Percentiles rank a stretch among this genome's conserved stretches.
phyloP scores from a whole-genome alignment of 495 filamentous ascomycete species.

The Xylaria castorea region DNA sequence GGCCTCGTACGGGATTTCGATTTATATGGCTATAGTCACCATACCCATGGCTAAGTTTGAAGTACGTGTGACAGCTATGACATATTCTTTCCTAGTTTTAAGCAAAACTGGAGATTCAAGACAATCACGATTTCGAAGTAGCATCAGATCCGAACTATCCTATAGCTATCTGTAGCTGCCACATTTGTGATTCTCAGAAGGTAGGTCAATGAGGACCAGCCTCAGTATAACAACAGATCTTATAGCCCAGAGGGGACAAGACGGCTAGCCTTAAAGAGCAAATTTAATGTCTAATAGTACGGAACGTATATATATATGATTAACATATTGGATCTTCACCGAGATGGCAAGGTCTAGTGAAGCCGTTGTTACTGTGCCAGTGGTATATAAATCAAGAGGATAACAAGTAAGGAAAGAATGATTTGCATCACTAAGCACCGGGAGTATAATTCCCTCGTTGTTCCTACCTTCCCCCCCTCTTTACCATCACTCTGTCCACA shows the following conservation, averaged over 20 bases:
- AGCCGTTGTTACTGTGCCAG: background rate
- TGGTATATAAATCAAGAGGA: background rate
- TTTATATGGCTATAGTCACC: too few species aligned
- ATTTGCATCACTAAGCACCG: background rate
- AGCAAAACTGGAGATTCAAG: background rate
- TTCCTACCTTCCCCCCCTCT: background rate
- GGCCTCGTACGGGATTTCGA: too few species aligned
- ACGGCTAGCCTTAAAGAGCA: too few species aligned
- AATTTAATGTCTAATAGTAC: too few species aligned
- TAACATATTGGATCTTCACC: background rate
- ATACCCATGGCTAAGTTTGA: too few species aligned
- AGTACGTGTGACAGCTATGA: too few species aligned
- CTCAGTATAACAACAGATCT: too few species aligned
- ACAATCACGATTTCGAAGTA: background rate
- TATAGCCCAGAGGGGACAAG: too few species aligned
- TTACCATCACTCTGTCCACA: background rate
- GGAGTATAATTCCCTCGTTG: background rate
- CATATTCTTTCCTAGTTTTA: too few species aligned
- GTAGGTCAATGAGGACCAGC: too few species aligned
- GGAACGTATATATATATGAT: background rate
- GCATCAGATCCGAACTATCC: background rate
- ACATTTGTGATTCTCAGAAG: too few species aligned
- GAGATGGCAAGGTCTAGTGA: background rate
- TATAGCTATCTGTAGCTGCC: background rate
- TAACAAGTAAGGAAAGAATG: background rate